These are phyloP conservation scores for Kurtzmaniella natalensis DNA, from an alignment of 1,139 yeast species.

Conservation along the genomic window DNA sequence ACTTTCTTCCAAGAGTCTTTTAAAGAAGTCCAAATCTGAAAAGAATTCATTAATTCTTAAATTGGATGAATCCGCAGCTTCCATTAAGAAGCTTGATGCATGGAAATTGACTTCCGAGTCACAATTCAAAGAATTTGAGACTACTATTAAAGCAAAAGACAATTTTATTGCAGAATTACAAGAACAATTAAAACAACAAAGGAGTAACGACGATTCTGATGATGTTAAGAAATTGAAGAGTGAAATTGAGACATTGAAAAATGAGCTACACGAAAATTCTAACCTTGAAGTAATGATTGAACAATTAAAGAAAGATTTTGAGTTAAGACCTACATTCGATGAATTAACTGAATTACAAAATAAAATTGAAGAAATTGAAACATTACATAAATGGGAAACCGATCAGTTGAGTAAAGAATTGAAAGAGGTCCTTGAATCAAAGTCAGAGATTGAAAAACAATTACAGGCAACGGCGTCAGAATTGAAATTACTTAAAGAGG, in stretches of 20 bases:
- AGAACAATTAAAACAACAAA: slow-evolving; percentile 1
- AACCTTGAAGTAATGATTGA: slow-evolving; percentile 14
- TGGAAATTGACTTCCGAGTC: slow-evolving; percentile 6
- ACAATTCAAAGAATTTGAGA: slow-evolving; percentile 6
- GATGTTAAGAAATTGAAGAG: slow-evolving; percentile 12
- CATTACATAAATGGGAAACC: slow-evolving; percentile 28
- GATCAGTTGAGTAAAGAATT: slow-evolving; percentile 27
- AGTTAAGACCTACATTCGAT: slow-evolving; percentile 28
- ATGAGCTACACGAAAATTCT: slow-evolving; percentile 9
- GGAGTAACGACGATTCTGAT: not conserved
- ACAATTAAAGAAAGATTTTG: slow-evolving; percentile 21
- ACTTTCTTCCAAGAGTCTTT: too few relatives aligned
- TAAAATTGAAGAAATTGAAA: slow-evolving; percentile 27
- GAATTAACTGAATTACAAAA: slow-evolving; percentile 28
- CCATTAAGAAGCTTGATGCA: slow-evolving; percentile 5
- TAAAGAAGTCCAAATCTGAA: not conserved
- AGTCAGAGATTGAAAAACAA: slow-evolving; percentile 16
- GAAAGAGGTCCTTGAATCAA: slow-evolving; percentile 18
- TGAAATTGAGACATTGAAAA: slow-evolving; percentile 12
- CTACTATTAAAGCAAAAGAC: slow-evolving; percentile 6
- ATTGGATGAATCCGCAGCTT: slow-evolving; percentile 1
- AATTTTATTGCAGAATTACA: slow-evolving; percentile 4
- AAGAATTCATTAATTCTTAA: not conserved
- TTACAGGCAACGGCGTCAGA: slow-evolving; percentile 8
- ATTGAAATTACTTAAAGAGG: slow-evolving; percentile 10